phyloP scores from a whole-genome alignment of 192 early-diverging fungal genomes.

The Coemansia sp. region DNA sequence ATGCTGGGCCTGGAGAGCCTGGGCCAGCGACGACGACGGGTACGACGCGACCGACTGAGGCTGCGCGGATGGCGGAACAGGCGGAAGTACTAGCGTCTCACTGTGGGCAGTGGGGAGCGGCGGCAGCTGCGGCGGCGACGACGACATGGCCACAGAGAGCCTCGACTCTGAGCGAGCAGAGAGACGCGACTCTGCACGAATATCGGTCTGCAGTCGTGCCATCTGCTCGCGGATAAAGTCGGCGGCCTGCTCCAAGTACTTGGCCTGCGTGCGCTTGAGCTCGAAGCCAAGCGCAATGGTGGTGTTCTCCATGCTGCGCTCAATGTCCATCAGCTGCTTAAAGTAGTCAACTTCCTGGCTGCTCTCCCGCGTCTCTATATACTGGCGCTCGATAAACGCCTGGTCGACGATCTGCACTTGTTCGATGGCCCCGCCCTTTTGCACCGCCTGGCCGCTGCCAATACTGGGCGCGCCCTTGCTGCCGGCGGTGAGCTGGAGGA shows the following conservation, averaged over 20 bases:
- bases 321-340: constrained; percentile 47
- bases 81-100: background rate
- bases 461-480: background rate
- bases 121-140: background rate
- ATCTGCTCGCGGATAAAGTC: constrained; percentile 53
- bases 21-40: background rate
- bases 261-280: constrained; percentile 51
- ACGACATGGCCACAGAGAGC: background rate
- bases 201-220: constrained; percentile 23
- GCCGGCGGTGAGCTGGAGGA: constrained; percentile 18
- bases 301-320: constrained; percentile 53
- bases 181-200: constrained; percentile 17
- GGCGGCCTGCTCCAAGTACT: constrained; percentile 47
- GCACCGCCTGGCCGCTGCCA: background rate
- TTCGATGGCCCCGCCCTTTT: background rate
- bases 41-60: constrained; percentile 9
- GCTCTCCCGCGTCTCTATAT: constrained; percentile 50
- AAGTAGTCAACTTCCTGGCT: constrained; percentile 48
- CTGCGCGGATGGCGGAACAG: constrained; percentile 5
- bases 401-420: constrained; percentile 34
- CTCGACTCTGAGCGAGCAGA: background rate
- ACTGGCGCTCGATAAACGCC: constrained; percentile 51
- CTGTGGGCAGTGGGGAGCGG: background rate
- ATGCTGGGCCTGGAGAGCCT: constrained; percentile 10
- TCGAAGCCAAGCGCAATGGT: constrained; percentile 51